Evolutionary conservation across 2,329 filamentous ascomycete species (phyloP).

Genomic region (Calonectria fujianensis): DNA sequence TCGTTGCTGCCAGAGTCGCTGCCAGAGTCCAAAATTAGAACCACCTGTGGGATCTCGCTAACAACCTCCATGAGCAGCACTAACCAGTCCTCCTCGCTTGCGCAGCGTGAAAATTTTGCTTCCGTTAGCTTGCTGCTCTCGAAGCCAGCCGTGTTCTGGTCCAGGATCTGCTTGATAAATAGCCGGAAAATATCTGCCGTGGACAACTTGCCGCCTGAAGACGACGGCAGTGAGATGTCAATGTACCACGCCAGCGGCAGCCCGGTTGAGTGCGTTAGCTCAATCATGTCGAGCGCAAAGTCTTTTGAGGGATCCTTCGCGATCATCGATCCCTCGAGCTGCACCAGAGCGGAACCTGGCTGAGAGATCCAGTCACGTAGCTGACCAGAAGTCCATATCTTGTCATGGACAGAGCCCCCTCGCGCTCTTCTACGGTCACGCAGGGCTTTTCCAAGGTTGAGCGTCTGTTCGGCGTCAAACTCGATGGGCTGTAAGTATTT

Average conservation of each 20-base stretch:
- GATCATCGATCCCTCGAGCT: conserved; percentile 33
- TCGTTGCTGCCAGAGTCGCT: background rate
- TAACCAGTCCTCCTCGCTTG: conserved; percentile 31
- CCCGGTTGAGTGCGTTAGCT: conserved; percentile 15
- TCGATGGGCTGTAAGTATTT: conserved; percentile 31
- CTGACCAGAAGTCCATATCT: conserved; percentile 34
- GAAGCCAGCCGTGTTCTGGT: conserved; percentile 3
- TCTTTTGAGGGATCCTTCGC: conserved; percentile 28
- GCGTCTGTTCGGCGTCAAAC: conserved; percentile 32
- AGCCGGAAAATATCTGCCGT: conserved; percentile 23
- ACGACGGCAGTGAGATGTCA: conserved; percentile 23
- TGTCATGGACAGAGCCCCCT: conserved; percentile 14
- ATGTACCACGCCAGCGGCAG: conserved; percentile 36
- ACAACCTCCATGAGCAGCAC: conserved; percentile 27
- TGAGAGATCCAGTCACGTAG: conserved; percentile 40
- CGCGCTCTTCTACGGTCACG: conserved; percentile 31
- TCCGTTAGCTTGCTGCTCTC: conserved; percentile 19
- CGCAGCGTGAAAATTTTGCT: conserved; percentile 34
- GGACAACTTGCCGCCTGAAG: background rate
- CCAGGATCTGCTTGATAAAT: conserved; percentile 33
- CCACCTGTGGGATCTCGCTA: conserved; percentile 17
- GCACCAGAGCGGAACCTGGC: conserved; percentile 31
- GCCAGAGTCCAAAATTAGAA: conserved; percentile 37
- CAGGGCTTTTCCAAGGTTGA: conserved; percentile 20
- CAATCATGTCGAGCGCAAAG: conserved; percentile 41